Evolutionary conservation across 768 basidiomycete species (phyloP).

Genomic region (Mycena crocata): DNA sequence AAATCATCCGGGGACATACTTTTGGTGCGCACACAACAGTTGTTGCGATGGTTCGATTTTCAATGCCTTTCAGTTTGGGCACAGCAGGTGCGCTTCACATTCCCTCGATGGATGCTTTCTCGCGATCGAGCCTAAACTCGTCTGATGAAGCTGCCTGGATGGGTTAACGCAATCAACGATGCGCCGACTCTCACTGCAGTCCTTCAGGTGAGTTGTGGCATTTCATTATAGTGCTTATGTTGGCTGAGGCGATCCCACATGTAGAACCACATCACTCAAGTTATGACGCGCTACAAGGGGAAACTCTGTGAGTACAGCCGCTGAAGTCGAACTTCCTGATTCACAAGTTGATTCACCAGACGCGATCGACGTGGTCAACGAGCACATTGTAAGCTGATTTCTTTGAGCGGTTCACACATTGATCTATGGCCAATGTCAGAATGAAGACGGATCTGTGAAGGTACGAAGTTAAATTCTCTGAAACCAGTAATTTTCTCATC

Average conservation of each 20-base stretch:
- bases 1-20: slow-evolving; percentile 56
- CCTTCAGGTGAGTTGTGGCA: slow-evolving; percentile 35
- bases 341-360: slow-evolving; percentile 4
- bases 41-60: background rate
- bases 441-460: slow-evolving; percentile 28
- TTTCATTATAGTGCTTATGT: background rate
- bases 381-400: slow-evolving; percentile 21
- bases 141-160: slow-evolving; percentile 55
- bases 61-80: slow-evolving; percentile 43
- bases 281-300: slow-evolving; percentile 59
- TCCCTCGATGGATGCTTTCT: too few species aligned
- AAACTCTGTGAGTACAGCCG: slow-evolving; percentile 48
- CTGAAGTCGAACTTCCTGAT: background rate
- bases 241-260: too few species aligned
- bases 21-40: slow-evolving; percentile 45
- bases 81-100: too few species aligned
- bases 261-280: slow-evolving; percentile 58
- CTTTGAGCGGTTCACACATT: background rate
- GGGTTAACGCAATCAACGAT: slow-evolving; percentile 55
- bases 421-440: background rate
- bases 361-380: slow-evolving; percentile 27
- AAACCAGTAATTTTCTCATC: background rate
- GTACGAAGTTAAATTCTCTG: slow-evolving; percentile 25
- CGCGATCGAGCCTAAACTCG: too few species aligned
- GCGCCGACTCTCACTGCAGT: slow-evolving; percentile 44